Base-by-base conservation (phyloP, 2,329 filamentous ascomycete species). In the Capronia epimyces region DNA sequence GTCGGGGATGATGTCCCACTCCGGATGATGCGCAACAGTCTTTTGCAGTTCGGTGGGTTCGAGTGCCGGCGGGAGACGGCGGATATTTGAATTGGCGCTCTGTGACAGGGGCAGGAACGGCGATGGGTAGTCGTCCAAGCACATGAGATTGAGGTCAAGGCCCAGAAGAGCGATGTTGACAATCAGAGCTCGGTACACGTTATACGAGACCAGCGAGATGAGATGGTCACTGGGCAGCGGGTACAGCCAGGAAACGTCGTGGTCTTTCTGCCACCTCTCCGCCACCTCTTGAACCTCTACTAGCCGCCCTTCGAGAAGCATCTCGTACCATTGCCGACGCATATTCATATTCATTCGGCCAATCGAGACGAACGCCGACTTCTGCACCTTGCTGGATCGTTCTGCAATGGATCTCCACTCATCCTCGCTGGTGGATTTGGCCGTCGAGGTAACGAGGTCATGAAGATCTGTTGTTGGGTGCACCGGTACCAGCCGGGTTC, bases 31-130 rank as follows among this genome's bases (percentile, higher is more conserved):
- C 5, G 63, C 59, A 0, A 65, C 59, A 0, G 60, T 60, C 16
- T 58, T 55, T 47, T 75, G 73, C 3, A 73, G 18, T 6, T 46
- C 50, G 0, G 72, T 75, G 1, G 71, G 72, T 10, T 62, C 64
- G 0, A 71, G 63, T 16, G 52, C 58, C 0, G 49, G 40, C 1
- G 67, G 67, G 3, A 68, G 51, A 18, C 39, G 44, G 1, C 50
- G 48, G 2, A 59, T 56, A 3, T 50, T 39, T 3, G 56, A 58
- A 12, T 43, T 49, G 31, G 56, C 52, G 15, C 27, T 55, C 2
- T 32, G 50, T 1, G 54, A 57, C 15, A 55, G 32, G 1, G 55
- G 55, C 8, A 55, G 21, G 43, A 60, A 60, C 5, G 58, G 58
- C 3, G 58, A 59, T 1, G 55, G 54, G 36, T 57, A 59, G 12